A percentile compares a stretch with the other conserved stretches of the same genome.
These are phyloP conservation scores for Sphaerulina vaccinii DNA, from an alignment of 2,329 filamentous ascomycete species.

Conservation along the genomic window DNA sequence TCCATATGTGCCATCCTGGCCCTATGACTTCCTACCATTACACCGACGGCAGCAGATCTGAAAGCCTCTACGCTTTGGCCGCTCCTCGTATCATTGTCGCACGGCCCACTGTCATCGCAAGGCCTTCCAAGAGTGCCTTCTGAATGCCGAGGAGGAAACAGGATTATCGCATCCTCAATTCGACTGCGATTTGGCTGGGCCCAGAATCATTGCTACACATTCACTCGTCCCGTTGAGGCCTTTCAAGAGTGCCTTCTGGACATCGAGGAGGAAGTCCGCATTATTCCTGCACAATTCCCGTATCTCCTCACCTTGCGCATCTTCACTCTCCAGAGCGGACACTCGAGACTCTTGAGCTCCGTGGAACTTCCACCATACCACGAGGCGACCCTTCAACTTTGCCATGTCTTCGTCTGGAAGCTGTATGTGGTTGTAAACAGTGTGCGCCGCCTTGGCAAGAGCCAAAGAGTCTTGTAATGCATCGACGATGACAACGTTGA, in stretches of 20 bases:
- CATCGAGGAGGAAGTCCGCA: background rate
- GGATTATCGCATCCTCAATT: too few relatives aligned
- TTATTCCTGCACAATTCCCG: background rate
- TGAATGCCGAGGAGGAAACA: too few relatives aligned
- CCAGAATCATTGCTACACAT: background rate
- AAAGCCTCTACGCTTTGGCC: too few relatives aligned
- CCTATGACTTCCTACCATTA: too few relatives aligned
- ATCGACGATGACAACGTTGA: too few relatives aligned
- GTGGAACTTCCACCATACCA: background rate
- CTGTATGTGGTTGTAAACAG: background rate
- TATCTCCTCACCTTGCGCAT: background rate
- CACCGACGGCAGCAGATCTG: too few relatives aligned
- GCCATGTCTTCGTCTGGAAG: background rate
- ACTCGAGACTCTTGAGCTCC: background rate
- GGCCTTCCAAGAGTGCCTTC: too few relatives aligned
- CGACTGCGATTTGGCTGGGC: too few relatives aligned
- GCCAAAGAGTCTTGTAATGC: background rate
- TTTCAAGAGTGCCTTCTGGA: background rate
- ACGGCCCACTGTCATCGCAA: too few relatives aligned
- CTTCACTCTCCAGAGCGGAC: background rate
- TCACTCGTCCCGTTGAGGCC: background rate
- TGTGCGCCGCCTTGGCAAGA: background rate
- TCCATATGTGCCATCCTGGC: too few relatives aligned
- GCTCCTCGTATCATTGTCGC: too few relatives aligned
- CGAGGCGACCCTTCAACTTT: background rate